Evolutionary conservation across 495 filamentous ascomycete genomes (phyloP).

Genomic region (Penicillium mononematosum): DNA sequence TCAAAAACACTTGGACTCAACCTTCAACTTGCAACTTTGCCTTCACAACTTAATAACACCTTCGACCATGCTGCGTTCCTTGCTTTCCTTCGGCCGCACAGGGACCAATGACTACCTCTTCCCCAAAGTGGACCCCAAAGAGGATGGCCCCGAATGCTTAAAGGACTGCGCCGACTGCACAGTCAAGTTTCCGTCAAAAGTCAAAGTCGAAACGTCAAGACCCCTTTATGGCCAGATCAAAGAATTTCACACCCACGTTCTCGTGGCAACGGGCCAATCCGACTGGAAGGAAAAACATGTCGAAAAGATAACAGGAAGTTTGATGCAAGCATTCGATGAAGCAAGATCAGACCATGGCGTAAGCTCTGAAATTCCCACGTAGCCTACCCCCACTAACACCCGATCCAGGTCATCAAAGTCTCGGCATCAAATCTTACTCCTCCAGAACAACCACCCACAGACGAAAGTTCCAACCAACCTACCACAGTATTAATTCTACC

Average conservation of each 20-base stretch:
- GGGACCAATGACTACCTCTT: slow-evolving; percentile 37
- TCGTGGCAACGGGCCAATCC: slow-evolving; percentile 88
- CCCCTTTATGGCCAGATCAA: slow-evolving; percentile 84
- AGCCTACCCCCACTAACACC: slow-evolving; percentile 7
- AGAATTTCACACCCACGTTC: slow-evolving; percentile 77
- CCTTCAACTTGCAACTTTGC: background rate
- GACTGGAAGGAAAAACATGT: slow-evolving; percentile 84
- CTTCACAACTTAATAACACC: background rate
- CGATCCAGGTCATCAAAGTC: slow-evolving; percentile 73
- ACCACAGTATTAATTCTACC: slow-evolving; percentile 85
- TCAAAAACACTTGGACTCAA: background rate
- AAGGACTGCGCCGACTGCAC: slow-evolving; percentile 83
- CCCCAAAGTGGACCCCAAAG: slow-evolving; percentile 57
- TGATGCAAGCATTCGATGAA: slow-evolving; percentile 83
- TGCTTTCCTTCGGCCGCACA: slow-evolving; percentile 33
- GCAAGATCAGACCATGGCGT: slow-evolving; percentile 71
- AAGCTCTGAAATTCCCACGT: slow-evolving; percentile 22
- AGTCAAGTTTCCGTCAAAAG: slow-evolving; percentile 68
- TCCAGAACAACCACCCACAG: slow-evolving; percentile 49
- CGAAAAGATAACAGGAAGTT: slow-evolving; percentile 77
- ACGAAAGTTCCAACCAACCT: slow-evolving; percentile 37
- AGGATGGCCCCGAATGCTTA: slow-evolving; percentile 82
- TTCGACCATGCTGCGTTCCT: slow-evolving; percentile 39
- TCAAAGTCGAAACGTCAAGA: slow-evolving; percentile 68
- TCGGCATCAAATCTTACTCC: slow-evolving; percentile 85